These are phyloP conservation scores for Microsporum ferrugineum DNA, from an alignment of 2,329 filamentous ascomycete genomes.

Conservation along the genomic window DNA sequence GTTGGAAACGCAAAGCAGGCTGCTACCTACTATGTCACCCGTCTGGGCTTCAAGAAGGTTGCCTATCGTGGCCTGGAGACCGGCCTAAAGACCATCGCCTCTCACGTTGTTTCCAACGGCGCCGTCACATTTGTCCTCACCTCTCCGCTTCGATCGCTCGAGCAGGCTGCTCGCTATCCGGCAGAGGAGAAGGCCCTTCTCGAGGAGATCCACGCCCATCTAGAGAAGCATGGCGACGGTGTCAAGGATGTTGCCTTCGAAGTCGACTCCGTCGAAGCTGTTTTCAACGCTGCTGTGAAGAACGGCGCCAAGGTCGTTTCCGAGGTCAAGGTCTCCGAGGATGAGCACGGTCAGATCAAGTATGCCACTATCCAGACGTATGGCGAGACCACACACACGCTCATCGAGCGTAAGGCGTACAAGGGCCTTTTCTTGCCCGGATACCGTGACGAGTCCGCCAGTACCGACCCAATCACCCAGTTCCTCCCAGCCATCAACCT, in stretches of 20 bases:
- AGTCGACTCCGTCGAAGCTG: slow-evolving; percentile 74
- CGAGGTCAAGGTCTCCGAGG: slow-evolving; percentile 47
- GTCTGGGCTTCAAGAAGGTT: slow-evolving; percentile 72
- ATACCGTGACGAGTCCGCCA: slow-evolving; percentile 48
- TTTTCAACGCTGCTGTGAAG: slow-evolving; percentile 61
- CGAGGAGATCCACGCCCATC: slow-evolving; percentile 65
- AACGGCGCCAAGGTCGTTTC: slow-evolving; percentile 33
- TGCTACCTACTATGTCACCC: slow-evolving; percentile 73
- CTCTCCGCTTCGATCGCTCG: slow-evolving; percentile 45
- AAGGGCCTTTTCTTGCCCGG: slow-evolving; percentile 71
- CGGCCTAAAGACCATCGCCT: slow-evolving; percentile 66
- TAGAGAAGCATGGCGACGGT: slow-evolving; percentile 80
- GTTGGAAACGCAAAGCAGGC: slow-evolving; percentile 96
- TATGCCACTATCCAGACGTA: slow-evolving; percentile 81
- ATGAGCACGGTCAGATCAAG: slow-evolving; percentile 54
- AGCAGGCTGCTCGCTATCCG: slow-evolving; percentile 47
- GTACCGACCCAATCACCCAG: slow-evolving; percentile 36
- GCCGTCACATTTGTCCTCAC: slow-evolving; percentile 35
- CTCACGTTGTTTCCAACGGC: slow-evolving; percentile 52
- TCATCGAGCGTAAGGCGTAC: slow-evolving; percentile 64
- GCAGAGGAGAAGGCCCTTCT: slow-evolving; percentile 54
- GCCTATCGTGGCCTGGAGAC: slow-evolving; percentile 86
- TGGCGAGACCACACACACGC: slow-evolving; percentile 87
- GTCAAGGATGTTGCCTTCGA: slow-evolving; percentile 95
- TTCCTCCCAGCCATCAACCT: slow-evolving; percentile 55